phyloP scores from a whole-genome alignment of 331 rosid genomes.

The Dryas integrifolia region DNA sequence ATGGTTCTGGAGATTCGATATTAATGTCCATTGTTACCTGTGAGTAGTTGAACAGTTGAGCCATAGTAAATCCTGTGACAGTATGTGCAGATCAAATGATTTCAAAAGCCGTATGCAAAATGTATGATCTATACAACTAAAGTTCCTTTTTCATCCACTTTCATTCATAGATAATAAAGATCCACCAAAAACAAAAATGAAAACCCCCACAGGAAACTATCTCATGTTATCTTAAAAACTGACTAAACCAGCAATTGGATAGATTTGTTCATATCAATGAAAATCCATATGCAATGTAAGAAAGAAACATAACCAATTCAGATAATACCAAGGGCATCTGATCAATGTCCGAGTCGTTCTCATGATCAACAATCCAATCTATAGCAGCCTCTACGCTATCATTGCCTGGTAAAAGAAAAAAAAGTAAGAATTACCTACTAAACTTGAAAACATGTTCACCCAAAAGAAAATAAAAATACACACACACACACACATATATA shows the following conservation, averaged over 20 bases:
- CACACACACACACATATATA: background rate
- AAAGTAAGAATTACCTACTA: constrained; percentile 6
- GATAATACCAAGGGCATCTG: constrained; percentile 63
- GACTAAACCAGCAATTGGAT: background rate
- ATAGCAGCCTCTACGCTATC: constrained; percentile 55
- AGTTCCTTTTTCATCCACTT: background rate
- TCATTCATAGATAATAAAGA: background rate
- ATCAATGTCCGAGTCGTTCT: constrained; percentile 66
- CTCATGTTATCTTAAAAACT: background rate
- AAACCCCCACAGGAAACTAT: background rate
- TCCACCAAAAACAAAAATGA: background rate
- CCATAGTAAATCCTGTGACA: constrained; percentile 15
- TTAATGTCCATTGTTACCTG: constrained; percentile 62
- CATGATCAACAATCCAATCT: constrained; percentile 74
- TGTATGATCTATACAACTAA: background rate
- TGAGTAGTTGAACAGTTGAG: constrained; percentile 26
- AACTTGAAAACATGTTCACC: background rate
- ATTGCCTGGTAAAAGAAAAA: constrained; percentile 48
- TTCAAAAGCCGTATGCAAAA: background rate
- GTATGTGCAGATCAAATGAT: background rate
- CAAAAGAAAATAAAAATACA: background rate
- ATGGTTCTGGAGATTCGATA: constrained; percentile 48
- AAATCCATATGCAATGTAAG: constrained; percentile 9
- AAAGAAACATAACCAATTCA: background rate
- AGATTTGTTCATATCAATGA: background rate